phyloP scores from a whole-genome alignment of 1,139 yeast genomes.

The Hyphopichia pseudoburtonii region DNA sequence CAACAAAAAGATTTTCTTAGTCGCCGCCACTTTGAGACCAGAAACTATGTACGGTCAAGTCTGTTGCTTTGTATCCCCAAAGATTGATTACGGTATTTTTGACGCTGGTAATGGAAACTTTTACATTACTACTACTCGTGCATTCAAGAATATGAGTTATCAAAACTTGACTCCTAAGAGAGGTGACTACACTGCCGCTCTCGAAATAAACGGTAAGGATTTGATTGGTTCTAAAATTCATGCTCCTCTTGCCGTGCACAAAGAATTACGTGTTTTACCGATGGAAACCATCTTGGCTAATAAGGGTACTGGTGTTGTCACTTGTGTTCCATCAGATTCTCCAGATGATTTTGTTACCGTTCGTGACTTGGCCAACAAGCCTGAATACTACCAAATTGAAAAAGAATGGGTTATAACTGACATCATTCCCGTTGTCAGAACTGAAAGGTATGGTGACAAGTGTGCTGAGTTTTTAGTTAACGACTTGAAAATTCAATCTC shows the following conservation, averaged over 20 bases:
- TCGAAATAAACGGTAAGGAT: slow-evolving; percentile 63
- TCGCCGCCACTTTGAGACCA: slow-evolving; percentile 98
- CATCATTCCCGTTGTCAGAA: slow-evolving; percentile 68
- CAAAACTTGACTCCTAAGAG: slow-evolving; percentile 90
- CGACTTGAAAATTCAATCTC: slow-evolving; percentile 88
- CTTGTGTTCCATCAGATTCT: slow-evolving; percentile 97
- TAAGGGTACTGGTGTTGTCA: slow-evolving; percentile 98
- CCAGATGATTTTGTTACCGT: slow-evolving; percentile 95
- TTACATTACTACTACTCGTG: slow-evolving; percentile 89
- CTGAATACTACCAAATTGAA: slow-evolving; percentile 85
- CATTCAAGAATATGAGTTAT: slow-evolving; percentile 97
- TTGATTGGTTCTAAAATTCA: slow-evolving; percentile 83
- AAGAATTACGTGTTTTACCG: slow-evolving; percentile 82
- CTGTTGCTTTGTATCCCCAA: slow-evolving; percentile 96
- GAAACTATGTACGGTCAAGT: slow-evolving; percentile 99
- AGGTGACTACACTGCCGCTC: slow-evolving; percentile 68
- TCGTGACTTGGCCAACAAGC: slow-evolving; percentile 79
- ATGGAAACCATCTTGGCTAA: slow-evolving; percentile 95
- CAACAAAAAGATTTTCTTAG: slow-evolving; percentile 70
- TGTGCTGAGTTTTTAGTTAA: slow-evolving; percentile 87
- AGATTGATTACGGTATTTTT: slow-evolving; percentile 86
- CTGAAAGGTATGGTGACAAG: slow-evolving; percentile 84
- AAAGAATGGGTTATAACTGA: slow-evolving; percentile 85
- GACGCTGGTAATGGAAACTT: slow-evolving; percentile 78
- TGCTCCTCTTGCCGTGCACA: slow-evolving; percentile 78